These are phyloP conservation scores for Chlorella variabilis DNA, from an alignment of 163 green algal genomes.

Conservation along the genomic window DNA sequence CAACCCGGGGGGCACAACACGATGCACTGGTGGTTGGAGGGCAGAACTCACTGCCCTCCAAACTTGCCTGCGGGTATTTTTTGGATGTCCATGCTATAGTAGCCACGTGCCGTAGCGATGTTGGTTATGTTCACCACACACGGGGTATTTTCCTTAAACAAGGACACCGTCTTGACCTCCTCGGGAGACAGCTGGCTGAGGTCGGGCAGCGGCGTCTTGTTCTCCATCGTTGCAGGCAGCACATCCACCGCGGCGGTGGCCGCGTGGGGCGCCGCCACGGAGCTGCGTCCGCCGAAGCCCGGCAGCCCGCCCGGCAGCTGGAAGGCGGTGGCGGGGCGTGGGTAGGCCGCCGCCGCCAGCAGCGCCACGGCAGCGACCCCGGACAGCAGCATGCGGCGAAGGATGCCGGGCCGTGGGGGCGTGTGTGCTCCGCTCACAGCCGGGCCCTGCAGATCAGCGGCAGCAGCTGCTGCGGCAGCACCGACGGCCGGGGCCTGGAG, in stretches of 20 bases:
- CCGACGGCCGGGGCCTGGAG: too few relatives aligned
- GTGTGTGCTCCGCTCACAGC: not conserved
- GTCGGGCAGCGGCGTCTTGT: constrained; percentile 35
- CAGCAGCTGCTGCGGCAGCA: not conserved
- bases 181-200: constrained; percentile 57
- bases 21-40: too few relatives aligned
- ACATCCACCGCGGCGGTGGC: not conserved
- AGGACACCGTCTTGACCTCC: constrained; percentile 68
- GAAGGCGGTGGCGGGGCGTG: constrained; percentile 14
- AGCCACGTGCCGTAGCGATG: constrained; percentile 45
- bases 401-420: not conserved
- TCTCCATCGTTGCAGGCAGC: constrained; percentile 17
- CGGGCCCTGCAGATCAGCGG: not conserved
- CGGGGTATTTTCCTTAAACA: constrained; percentile 81
- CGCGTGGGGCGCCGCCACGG: not conserved
- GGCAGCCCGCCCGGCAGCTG: constrained; percentile 1
- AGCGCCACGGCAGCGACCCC: not conserved
- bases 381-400: constrained; percentile 4
- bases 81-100: constrained; percentile 71
- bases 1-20: too few relatives aligned
- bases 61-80: too few relatives aligned
- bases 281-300: too few relatives aligned
- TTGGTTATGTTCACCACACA: constrained; percentile 87
- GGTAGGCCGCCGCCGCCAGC: not conserved
- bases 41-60: too few relatives aligned